Percentiles rank a stretch among this genome's conserved stretches.
These are phyloP conservation scores for Bacterosira constricta DNA, from an alignment of 108 stramenopile species.

Conservation along the genomic window DNA sequence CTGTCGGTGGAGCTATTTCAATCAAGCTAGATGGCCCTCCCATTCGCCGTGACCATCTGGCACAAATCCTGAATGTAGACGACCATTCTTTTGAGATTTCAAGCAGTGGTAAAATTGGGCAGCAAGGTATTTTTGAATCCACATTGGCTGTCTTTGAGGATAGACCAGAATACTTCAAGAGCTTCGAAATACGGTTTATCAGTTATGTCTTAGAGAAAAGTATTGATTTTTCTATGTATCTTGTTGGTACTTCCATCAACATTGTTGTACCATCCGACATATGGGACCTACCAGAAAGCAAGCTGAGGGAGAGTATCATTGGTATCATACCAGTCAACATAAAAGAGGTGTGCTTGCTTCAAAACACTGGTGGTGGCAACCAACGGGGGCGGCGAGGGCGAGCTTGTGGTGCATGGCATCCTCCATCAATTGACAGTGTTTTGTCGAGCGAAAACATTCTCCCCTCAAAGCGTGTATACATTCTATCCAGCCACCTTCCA, in stretches of 20 bases:
- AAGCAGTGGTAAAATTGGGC: conserved; percentile 29
- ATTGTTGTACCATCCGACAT: conserved; percentile 22
- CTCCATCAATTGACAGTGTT: not conserved
- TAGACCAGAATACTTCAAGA: conserved; percentile 7
- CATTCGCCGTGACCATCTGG: conserved; percentile 46
- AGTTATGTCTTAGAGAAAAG: conserved; percentile 65
- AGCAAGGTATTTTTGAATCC: conserved; percentile 50
- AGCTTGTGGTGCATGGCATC: conserved; percentile 48
- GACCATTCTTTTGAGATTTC: conserved; percentile 60
- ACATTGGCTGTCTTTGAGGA: conserved; percentile 1
- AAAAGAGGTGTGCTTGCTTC: not conserved
- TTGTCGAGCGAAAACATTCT: not conserved
- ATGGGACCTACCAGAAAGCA: conserved; percentile 14
- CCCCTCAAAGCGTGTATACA: not conserved
- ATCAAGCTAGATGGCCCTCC: conserved; percentile 39
- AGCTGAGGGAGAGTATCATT: conserved; percentile 15
- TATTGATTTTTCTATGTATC: conserved; percentile 45
- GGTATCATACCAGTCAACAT: conserved; percentile 9
- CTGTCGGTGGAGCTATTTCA: conserved; percentile 15
- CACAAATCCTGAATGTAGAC: conserved; percentile 55
- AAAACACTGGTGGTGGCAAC: conserved; percentile 19
- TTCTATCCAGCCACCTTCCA: conserved; percentile 11
- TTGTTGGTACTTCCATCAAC: not conserved
- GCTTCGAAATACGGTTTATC: conserved; percentile 55
- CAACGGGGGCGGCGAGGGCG: conserved; percentile 41